Percentiles rank a stretch among this genome's conserved stretches.
phyloP scores from a whole-genome alignment of 2,329 filamentous ascomycete genomes.

The Penicillium sp. region DNA sequence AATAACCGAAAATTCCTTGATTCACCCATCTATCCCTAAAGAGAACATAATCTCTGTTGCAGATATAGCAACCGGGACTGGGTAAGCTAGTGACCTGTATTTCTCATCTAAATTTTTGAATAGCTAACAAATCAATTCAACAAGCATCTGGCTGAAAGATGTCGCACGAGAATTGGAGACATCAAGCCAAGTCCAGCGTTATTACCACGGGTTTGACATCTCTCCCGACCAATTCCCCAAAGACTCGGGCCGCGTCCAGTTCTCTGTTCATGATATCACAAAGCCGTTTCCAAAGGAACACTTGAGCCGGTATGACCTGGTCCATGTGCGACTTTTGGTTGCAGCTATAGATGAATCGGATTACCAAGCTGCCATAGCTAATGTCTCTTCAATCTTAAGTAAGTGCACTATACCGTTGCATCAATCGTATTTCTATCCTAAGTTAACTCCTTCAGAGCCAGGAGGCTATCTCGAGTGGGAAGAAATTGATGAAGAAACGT shows the following conservation, averaged over 20 bases:
- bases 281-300: constrained; percentile 2
- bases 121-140: no score
- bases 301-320: constrained; percentile 2
- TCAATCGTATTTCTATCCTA: neutral
- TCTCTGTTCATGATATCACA: constrained; percentile 4
- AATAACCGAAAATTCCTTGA: neutral
- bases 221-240: neutral
- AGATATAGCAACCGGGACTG: neutral
- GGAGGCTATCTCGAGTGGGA: constrained; percentile 30
- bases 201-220: constrained; percentile 1
- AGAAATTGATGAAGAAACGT: constrained; percentile 25
- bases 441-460: constrained; percentile 18
- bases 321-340: constrained; percentile 2
- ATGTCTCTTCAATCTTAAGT: neutral
- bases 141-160: constrained; percentile 3
- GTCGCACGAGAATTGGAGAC: neutral
- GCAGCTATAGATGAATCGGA: neutral
- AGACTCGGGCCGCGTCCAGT: neutral
- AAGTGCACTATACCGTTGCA: neutral
- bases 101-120: neutral
- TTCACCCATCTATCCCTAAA: neutral
- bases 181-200: neutral
- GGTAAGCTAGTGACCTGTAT: neutral
- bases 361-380: neutral
- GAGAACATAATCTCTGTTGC: neutral